Conservation (phyloP, 192 early-diverging fungal genomes). For the Umbelopsis sp. region DNA sequence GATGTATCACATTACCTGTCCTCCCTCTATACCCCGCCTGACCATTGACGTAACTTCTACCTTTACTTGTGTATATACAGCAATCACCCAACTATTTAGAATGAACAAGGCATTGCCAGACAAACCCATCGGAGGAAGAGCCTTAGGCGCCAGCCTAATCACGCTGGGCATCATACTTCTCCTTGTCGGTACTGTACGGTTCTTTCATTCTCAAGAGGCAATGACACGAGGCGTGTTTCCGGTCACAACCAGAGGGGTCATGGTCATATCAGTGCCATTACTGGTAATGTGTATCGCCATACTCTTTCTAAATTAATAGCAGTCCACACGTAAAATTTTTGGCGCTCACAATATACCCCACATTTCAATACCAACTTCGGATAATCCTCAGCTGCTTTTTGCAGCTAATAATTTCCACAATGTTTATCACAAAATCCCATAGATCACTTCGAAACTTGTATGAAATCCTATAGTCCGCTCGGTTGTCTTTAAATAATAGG, state of each 20-base stretch:
- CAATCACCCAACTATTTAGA: background rate
- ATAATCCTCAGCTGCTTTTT: background rate
- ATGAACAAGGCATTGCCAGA: background rate
- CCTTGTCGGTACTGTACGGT: background rate
- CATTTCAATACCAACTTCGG: too few relatives aligned
- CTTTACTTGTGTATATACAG: background rate
- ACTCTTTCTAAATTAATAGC: background rate
- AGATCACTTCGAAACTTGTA: background rate
- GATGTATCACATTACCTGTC: background rate
- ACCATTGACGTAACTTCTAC: background rate
- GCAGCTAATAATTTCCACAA: background rate
- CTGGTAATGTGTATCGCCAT: background rate
- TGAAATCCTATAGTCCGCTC: too few relatives aligned
- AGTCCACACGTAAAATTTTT: background rate
- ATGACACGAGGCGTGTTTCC: background rate
- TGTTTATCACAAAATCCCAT: background rate
- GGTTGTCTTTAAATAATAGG: background rate
- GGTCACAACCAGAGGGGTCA: background rate
- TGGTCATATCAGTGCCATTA: background rate
- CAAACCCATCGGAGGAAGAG: background rate
- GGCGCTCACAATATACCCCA: background rate
- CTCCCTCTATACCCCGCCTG: background rate
- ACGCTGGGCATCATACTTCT: background rate
- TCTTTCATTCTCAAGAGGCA: slow-evolving; percentile 13
- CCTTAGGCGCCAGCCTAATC: background rate